Percentiles rank a stretch among this genome's conserved stretches.
Conservation (phyloP, 2,329 filamentous ascomycete genomes). For the Cladosporium sp. region DNA sequence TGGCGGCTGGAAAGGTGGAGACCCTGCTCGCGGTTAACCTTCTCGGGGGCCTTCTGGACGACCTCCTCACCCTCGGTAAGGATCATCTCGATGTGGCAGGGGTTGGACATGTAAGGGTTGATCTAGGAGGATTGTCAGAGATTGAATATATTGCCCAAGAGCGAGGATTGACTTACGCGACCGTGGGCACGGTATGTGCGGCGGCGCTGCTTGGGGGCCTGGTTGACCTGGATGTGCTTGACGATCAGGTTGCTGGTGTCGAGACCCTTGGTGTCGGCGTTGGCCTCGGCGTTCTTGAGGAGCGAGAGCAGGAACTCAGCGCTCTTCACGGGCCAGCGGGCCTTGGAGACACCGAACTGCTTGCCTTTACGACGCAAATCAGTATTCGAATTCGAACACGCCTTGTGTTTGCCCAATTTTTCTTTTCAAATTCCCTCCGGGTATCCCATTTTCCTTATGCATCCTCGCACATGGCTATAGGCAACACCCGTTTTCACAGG, state of each 20-base stretch:
- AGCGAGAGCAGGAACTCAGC: conserved; percentile 96
- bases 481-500: conserved; percentile 13
- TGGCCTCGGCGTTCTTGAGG: conserved; percentile 95
- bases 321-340: conserved; percentile 98
- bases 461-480: conserved; percentile 34
- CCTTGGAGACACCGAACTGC: conserved; percentile 95
- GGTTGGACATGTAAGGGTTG: conserved; percentile 99
- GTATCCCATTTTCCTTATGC: conserved; percentile 25
- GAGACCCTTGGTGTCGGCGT: conserved; percentile 94
- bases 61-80: conserved; percentile 95
- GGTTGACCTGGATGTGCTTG: conserved; percentile 99
- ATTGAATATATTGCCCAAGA: background rate
- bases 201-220: conserved; percentile 98
- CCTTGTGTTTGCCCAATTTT: conserved; percentile 24
- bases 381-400: conserved; percentile 17
- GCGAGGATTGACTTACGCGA: conserved; percentile 67
- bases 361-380: conserved; percentile 62
- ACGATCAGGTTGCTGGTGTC: conserved; percentile 96
- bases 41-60: conserved; percentile 79
- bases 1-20: conserved; percentile 80
- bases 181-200: conserved; percentile 99
- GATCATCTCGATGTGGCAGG: conserved; percentile 99
- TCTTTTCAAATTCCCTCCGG: conserved; percentile 15
- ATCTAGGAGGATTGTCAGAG: conserved; percentile 55
- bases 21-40: conserved; percentile 57